phyloP scores from a whole-genome alignment of 768 basidiomycete genomes.

The Podaxis pistillaris region DNA sequence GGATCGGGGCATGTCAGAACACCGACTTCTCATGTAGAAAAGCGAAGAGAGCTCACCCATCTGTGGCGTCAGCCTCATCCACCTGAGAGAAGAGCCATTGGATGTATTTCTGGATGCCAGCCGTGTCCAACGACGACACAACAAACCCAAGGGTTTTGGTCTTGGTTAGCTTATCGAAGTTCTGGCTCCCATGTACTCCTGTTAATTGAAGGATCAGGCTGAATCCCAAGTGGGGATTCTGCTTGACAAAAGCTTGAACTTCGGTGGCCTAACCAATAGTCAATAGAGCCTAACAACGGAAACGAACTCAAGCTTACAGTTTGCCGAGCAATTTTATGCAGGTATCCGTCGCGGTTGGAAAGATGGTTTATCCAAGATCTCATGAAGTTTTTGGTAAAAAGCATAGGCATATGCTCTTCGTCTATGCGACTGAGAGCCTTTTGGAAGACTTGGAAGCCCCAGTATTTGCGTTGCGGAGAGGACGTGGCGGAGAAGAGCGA shows the following conservation, averaged over 20 bases:
- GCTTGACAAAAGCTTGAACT: constrained; percentile 72
- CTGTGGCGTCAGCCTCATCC: constrained; percentile 39
- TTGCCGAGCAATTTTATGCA: constrained; percentile 86
- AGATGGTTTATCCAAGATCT: constrained; percentile 96
- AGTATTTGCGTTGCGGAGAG: constrained; percentile 86
- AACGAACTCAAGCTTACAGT: constrained; percentile 50
- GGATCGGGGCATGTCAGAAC: constrained; percentile 28
- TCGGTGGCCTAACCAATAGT: constrained; percentile 54
- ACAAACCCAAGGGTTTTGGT: constrained; percentile 92
- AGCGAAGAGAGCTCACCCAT: constrained; percentile 34
- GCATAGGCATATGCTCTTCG: constrained; percentile 68
- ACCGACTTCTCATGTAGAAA: constrained; percentile 6
- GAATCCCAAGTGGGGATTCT: constrained; percentile 79
- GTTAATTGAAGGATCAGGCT: constrained; percentile 83
- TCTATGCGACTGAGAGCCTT: constrained; percentile 70
- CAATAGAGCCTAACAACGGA: neutral
- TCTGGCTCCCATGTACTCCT: constrained; percentile 76
- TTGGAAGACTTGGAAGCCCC: constrained; percentile 93
- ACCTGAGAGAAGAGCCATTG: constrained; percentile 65
- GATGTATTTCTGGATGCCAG: constrained; percentile 79
- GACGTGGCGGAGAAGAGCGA: constrained; percentile 82
- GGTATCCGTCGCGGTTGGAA: constrained; percentile 79
- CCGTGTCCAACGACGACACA: constrained; percentile 65
- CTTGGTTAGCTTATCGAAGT: constrained; percentile 90
- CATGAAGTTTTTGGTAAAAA: constrained; percentile 96